A percentile compares a stretch with the other conserved stretches of the same genome.
Conservation (phyloP, 176 grass and related monocot genomes). For the Aegilops umbellulata region DNA sequence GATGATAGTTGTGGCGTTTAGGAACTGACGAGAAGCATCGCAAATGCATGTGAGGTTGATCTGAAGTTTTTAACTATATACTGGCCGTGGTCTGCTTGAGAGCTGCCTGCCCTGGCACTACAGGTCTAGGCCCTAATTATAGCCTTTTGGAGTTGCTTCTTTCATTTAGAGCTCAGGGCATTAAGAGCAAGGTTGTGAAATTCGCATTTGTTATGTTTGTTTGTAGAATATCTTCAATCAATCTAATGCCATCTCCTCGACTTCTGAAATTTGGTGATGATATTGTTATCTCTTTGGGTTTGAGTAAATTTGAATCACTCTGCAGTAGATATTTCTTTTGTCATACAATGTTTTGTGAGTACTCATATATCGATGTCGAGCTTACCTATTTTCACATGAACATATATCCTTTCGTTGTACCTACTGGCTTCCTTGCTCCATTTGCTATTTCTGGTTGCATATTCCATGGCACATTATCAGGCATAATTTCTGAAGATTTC, state of each 20-base stretch:
- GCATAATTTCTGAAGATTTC: not conserved
- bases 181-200: not conserved
- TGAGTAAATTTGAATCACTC: not conserved
- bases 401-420: not conserved
- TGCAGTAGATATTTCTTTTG: constrained; percentile 1
- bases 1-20: not conserved
- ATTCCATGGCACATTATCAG: not conserved
- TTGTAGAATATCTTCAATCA: not conserved
- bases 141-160: not conserved
- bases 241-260: not conserved
- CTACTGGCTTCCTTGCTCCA: not conserved
- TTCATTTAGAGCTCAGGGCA: not conserved
- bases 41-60: not conserved
- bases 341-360: not conserved
- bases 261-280: not conserved
- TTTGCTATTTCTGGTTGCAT: not conserved
- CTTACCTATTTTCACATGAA: not conserved
- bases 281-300: not conserved
- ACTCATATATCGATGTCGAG: not conserved
- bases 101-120: not conserved
- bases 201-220: not conserved
- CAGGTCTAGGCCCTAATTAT: not conserved
- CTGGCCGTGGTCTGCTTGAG: not conserved
- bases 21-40: not conserved
- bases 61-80: not conserved